Evolutionary conservation across 345 rosid species (phyloP), one percentile per base, ranked within the genome.

Genomic region (Murraya koenigii): DNA sequence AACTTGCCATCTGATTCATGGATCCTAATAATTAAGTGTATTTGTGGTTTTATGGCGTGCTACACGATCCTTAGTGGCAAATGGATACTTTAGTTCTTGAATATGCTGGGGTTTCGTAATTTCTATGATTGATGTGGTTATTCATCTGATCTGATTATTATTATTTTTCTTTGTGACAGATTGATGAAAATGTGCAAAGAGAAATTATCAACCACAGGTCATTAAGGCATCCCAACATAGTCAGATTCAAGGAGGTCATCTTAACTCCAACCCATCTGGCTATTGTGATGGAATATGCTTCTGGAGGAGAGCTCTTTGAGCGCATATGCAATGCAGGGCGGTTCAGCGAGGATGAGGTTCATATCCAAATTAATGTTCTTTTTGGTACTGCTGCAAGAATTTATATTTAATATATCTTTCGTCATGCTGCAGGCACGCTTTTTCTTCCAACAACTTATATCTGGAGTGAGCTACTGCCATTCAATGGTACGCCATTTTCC

Each of bases 241-340:
- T 92, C 71, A 89, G 93, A 79, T 92, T 92, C 82, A 92, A 86
- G 81, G 97, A 92, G 97, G 97, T 92, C 80, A 86, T 90, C 72
- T 83, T 92, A 77, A 90, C 97, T 30, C 97, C 94, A 41, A 88
- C 94, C 14, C 97, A 92, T 88, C 85, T 92, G 75, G 97, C 97
- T 68, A 92, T 92, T 67, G 94, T 84, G 44, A 92, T 92, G 97
- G 97, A 92, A 80, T 92, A 87, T 82, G 97, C 97, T 66, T 89
- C 97, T 49, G 97, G 97, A 8, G 94, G 97, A 41, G 97, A 92
- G 80, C 92, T 92, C 15, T 92, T 92, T 52, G 97, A 92, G 84
- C 88, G 94, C 66, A 92, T 92, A 38, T 90, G 94, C 79, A 89
- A 87, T 85, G 93, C 94, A 10, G 94, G 92, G 55, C 89, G 94